Evolutionary conservation across 2,329 filamentous ascomycete species (phyloP).

Genomic region (Tolypocladium amazonense): DNA sequence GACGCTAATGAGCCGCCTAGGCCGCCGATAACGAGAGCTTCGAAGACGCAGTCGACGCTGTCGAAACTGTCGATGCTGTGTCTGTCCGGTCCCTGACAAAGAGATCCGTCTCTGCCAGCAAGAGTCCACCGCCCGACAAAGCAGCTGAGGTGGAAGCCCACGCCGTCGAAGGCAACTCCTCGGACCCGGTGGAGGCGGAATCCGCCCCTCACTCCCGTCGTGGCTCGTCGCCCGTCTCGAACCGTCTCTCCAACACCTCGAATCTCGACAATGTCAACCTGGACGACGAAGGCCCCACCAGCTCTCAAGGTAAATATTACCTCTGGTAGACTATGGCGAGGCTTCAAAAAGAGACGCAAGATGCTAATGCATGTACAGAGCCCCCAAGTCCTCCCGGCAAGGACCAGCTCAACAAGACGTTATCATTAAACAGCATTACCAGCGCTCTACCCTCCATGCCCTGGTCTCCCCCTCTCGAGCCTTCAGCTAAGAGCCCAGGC

Average conservation of each 20-base stretch:
- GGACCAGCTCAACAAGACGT: slow-evolving; percentile 39
- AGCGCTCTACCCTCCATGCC: slow-evolving; percentile 62
- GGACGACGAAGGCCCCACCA: slow-evolving; percentile 40
- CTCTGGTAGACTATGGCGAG: neutral
- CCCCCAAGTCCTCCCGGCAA: slow-evolving; percentile 21
- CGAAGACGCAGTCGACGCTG: slow-evolving; percentile 62
- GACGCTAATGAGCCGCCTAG: slow-evolving; percentile 11
- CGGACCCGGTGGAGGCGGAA: slow-evolving; percentile 9
- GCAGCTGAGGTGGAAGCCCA: slow-evolving; percentile 8
- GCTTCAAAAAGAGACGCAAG: neutral
- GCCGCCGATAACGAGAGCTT: slow-evolving; percentile 39
- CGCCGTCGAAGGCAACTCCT: slow-evolving; percentile 4
- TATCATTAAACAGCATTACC: slow-evolving; percentile 60
- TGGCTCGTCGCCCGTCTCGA: slow-evolving; percentile 28
- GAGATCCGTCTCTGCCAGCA: slow-evolving; percentile 25
- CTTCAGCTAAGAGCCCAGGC: slow-evolving; percentile 33
- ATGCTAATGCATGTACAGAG: slow-evolving; percentile 14
- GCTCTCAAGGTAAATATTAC: slow-evolving; percentile 18
- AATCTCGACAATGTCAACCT: slow-evolving; percentile 55
- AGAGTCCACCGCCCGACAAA: slow-evolving; percentile 15
- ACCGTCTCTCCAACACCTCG: slow-evolving; percentile 34
- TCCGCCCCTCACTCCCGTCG: slow-evolving; percentile 11
- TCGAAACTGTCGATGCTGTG: slow-evolving; percentile 43
- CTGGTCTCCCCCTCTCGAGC: slow-evolving; percentile 51
- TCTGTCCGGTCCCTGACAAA: slow-evolving; percentile 55